Conservation (phyloP, 441 rosid genomes). For the Corymbia citriodora region DNA sequence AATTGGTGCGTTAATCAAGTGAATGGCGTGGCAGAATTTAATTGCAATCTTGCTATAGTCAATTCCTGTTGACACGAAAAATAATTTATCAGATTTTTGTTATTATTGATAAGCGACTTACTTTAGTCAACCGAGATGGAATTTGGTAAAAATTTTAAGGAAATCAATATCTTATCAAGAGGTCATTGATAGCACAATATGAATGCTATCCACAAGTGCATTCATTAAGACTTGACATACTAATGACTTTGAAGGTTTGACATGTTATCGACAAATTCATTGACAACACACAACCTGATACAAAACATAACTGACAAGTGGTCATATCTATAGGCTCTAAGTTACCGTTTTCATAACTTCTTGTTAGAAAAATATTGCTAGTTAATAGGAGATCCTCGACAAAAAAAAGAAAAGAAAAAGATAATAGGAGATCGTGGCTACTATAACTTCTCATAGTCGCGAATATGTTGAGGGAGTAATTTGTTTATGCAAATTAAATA, state of each 20-base stretch:
- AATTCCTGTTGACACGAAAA: neutral
- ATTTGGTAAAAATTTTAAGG: neutral
- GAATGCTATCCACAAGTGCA: neutral
- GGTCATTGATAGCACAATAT: accelerated
- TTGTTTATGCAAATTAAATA: neutral
- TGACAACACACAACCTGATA: neutral
- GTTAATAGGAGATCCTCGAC: neutral
- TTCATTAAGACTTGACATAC: neutral
- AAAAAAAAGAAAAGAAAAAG: too few species aligned
- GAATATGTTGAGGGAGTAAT: neutral
- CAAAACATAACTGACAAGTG: neutral
- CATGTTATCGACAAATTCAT: neutral
- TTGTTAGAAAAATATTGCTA: neutral
- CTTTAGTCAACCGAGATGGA: neutral
- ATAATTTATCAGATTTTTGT: neutral
- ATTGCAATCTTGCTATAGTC: neutral
- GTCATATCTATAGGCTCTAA: neutral
- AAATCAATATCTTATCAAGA: neutral
- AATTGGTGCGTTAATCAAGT: neutral
- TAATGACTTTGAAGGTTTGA: neutral
- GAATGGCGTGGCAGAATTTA: neutral
- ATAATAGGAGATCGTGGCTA: neutral
- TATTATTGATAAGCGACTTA: neutral
- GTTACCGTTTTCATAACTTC: neutral
- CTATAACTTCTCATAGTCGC: neutral